Evolutionary conservation across 2,329 filamentous ascomycete genomes (phyloP).

Genomic region (Metarhizium guizhouense): DNA sequence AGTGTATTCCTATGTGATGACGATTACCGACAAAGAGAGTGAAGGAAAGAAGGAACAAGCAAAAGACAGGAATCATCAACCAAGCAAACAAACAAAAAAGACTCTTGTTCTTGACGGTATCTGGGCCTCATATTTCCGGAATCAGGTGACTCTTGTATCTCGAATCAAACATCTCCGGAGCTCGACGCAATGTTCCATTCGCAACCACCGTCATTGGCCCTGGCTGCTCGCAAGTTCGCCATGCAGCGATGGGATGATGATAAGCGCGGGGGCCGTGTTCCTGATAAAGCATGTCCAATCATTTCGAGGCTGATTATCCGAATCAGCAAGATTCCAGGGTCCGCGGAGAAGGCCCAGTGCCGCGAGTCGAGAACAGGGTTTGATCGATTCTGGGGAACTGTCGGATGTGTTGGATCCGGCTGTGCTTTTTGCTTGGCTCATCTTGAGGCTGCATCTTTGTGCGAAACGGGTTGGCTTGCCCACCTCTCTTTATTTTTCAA

Average conservation of each 20-base stretch:
- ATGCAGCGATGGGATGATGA: neutral
- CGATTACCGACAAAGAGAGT: neutral
- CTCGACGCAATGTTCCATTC: too few relatives aligned
- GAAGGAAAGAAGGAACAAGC: neutral
- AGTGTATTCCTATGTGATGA: neutral
- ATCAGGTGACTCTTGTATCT: neutral
- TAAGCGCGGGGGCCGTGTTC: neutral
- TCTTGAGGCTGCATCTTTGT: too few relatives aligned
- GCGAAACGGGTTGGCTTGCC: too few relatives aligned
- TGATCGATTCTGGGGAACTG: neutral
- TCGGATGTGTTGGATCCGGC: too few relatives aligned
- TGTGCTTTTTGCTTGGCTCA: too few relatives aligned
- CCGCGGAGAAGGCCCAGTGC: slow-evolving; percentile 3
- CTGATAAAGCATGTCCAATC: slow-evolving; percentile 5
- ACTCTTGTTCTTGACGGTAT: neutral
- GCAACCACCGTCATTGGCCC: neutral
- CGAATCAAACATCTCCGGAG: neutral
- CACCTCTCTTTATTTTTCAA: too few relatives aligned
- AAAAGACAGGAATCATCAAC: neutral
- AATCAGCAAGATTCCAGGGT: neutral
- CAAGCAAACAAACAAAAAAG: neutral
- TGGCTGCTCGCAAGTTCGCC: too few relatives aligned
- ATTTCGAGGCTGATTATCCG: neutral
- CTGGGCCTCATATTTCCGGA: neutral
- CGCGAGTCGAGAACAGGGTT: neutral